These are phyloP conservation scores for Macrophomina pseudophaseolina DNA, from an alignment of 2,329 filamentous ascomycete species.

Conservation along the genomic window DNA sequence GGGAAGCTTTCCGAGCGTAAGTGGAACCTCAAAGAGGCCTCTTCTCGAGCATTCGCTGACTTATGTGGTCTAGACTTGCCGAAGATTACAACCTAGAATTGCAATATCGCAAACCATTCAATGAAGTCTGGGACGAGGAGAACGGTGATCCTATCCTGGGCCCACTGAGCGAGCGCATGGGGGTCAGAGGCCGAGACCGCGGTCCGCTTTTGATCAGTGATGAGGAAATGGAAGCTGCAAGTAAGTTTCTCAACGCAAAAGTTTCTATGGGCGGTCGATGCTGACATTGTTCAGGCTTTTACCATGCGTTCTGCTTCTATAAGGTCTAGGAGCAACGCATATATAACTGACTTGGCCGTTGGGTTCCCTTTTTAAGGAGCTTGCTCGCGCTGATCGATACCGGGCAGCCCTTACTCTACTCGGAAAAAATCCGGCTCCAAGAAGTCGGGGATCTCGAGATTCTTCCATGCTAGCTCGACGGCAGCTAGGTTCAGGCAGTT, in stretches of 20 bases:
- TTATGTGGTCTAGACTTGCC: constrained; percentile 58
- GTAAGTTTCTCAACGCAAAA: constrained; percentile 42
- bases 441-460: too few species aligned
- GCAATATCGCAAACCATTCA: constrained; percentile 89
- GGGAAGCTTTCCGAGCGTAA: constrained; percentile 90
- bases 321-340: constrained; percentile 67
- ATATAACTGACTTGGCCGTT: not conserved
- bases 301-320: constrained; percentile 95
- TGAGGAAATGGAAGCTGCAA: constrained; percentile 90
- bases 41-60: constrained; percentile 35
- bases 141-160: constrained; percentile 83
- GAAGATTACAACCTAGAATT: constrained; percentile 97
- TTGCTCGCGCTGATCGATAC: too few species aligned
- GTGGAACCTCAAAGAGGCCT: not conserved
- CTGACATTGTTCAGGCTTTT: constrained; percentile 62
- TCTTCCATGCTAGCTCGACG: too few species aligned
- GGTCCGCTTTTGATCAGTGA: constrained; percentile 72
- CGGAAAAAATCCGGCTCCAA: too few species aligned
- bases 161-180: constrained; percentile 92
- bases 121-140: constrained; percentile 89
- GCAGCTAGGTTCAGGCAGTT: too few species aligned
- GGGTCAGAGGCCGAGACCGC: constrained; percentile 74
- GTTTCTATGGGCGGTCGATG: not conserved
- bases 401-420: too few species aligned
- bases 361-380: not conserved